Evolutionary conservation across 176 grass and related monocot genomes (phyloP), one percentile per base, ranked within the genome.

Genomic region (Ensete glaucum): DNA sequence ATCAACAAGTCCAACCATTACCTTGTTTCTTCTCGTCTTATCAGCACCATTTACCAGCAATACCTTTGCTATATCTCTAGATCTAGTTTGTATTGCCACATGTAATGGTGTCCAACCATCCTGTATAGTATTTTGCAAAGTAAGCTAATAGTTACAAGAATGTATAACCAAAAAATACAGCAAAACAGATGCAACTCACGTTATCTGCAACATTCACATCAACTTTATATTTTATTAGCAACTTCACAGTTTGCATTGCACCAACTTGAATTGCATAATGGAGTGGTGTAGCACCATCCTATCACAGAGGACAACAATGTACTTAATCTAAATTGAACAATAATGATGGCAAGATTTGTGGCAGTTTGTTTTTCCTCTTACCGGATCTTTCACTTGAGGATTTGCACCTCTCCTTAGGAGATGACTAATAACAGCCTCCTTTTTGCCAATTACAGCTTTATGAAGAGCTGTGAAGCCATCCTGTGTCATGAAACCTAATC

Each of bases 211-310:
- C 84, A 80, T 93, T 93, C 54, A 98, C 88, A 87, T 93, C 88
- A 78, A 93, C 90, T 78, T 81, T 85, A 67, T 83, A 89, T 72
- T 98, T 98, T 58, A 98, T 91, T 16, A 98, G 66, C 63, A 93
- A 85, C 73, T 98, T 98, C 71, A 87, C 88, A 8, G 90, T 91
- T 76, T 98, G 94, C 80, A 87, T 69, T 17, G 94, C 88, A 78
- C 88, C 94, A 75, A 88, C 88, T 91, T 98, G 94, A 81, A 89
- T 90, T 10, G 88, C 94, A 80, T 93, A 87, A 87, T 98, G 90
- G 11, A 98, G 80, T 51, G 90, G 82, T 71, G 90, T 87, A 21
- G 86, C 88, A 78, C 88, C 90, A 85, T 98, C 88, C 94, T 89
- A 73, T 51, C 74, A 64, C 9, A 65, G 53, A n/a, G 82, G 49